These are phyloP conservation scores for Penicillium freii DNA, from an alignment of 2,329 filamentous ascomycete species.

Conservation along the genomic window DNA sequence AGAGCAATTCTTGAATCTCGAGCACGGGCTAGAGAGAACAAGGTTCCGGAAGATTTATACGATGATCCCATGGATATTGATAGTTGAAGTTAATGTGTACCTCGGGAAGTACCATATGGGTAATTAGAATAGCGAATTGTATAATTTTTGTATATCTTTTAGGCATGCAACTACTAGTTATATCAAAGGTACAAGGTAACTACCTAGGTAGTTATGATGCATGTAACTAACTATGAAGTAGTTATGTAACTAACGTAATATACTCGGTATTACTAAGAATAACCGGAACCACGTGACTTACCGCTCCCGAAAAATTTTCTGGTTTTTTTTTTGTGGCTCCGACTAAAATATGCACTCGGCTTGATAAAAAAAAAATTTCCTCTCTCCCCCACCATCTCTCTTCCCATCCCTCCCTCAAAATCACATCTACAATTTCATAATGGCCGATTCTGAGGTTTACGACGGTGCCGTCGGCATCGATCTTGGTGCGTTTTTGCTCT, in stretches of 20 bases:
- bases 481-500: slow-evolving; percentile 71
- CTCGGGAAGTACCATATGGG: neutral
- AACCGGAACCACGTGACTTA: slow-evolving; percentile 21
- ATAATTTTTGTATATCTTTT: neutral
- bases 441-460: slow-evolving; percentile 60
- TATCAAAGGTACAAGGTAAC: no score
- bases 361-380: slow-evolving; percentile 32
- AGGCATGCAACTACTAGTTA: no score
- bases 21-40: slow-evolving; percentile 59
- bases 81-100: neutral
- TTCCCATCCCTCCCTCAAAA: slow-evolving; percentile 20
- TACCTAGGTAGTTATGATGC: no score
- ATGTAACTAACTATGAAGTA: no score
- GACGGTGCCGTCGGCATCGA: slow-evolving; percentile 99
- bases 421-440: slow-evolving; percentile 23
- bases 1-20: slow-evolving; percentile 81
- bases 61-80: slow-evolving; percentile 36
- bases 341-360: slow-evolving; percentile 17
- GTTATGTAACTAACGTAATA: no score
- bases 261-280: neutral
- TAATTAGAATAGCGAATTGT: neutral
- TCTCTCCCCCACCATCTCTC: slow-evolving; percentile 26
- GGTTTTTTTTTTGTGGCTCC: slow-evolving; percentile 23
- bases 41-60: slow-evolving; percentile 1
- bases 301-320: slow-evolving; percentile 29